Conservation (phyloP, 2,329 filamentous ascomycete genomes). For the Raffaelea albimanens region DNA sequence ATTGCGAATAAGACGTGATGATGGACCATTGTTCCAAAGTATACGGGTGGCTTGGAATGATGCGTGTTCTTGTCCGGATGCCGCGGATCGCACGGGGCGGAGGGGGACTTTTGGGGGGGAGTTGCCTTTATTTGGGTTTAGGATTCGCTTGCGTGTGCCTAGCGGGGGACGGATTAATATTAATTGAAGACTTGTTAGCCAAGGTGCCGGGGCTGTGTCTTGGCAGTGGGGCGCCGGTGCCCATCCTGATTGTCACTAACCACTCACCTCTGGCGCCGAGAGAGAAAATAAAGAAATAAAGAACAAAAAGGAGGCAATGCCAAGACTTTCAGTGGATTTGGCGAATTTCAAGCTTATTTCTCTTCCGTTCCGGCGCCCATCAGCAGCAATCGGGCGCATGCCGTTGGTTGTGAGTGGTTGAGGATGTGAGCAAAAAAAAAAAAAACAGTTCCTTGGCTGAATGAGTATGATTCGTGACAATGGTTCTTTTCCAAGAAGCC, state of each 20-base stretch:
- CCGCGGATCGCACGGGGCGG: not conserved
- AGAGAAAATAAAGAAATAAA: not conserved
- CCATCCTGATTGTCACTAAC: too few species aligned
- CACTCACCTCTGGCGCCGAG: not conserved
- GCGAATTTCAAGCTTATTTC: conserved; percentile 18
- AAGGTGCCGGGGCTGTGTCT: not conserved
- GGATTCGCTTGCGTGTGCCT: too few species aligned
- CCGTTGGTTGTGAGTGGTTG: not conserved
- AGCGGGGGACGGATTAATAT: too few species aligned
- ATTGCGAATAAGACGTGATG: too few species aligned
- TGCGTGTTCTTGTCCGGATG: too few species aligned
- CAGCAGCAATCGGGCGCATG: conserved; percentile 3
- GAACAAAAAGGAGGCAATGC: conserved; percentile 2
- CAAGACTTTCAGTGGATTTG: conserved; percentile 15
- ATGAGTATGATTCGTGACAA: too few species aligned
- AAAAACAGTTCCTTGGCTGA: too few species aligned
- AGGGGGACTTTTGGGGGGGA: not conserved
- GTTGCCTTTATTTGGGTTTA: not conserved
- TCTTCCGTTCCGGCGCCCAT: conserved; percentile 4
- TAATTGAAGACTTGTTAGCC: too few species aligned
- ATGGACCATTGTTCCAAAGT: too few species aligned
- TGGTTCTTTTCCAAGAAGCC: too few species aligned
- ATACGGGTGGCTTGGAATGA: too few species aligned
- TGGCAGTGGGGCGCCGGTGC: not conserved
- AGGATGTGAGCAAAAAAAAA: too few species aligned